Percentiles rank a stretch among this genome's conserved stretches.
Conservation (phyloP, 805 yeast genomes). For the Suhomyces faveliae region DNA sequence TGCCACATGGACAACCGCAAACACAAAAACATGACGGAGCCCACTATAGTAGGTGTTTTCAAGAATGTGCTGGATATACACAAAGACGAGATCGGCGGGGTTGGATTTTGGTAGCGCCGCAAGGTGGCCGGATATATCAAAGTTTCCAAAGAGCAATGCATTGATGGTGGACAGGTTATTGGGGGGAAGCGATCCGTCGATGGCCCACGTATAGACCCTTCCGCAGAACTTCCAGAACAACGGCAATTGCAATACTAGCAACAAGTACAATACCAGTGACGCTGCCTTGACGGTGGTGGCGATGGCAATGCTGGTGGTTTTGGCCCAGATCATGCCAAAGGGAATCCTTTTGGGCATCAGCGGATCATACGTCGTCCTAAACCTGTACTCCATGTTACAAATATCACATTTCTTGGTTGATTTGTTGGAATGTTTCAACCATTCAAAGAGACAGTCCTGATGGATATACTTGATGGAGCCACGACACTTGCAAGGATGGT, state of each 20-base stretch:
- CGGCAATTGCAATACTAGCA: conserved; percentile 53
- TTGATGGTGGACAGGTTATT: conserved; percentile 25
- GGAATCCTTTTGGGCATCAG: conserved; percentile 69
- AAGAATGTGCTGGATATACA: conserved; percentile 24
- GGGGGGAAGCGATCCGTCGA: conserved; percentile 54
- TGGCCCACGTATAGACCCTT: conserved; percentile 52
- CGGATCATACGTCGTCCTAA: conserved; percentile 62
- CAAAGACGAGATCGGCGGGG: conserved; percentile 7
- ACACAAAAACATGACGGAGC: conserved; percentile 36
- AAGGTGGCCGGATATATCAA: conserved; percentile 12
- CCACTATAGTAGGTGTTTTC: conserved; percentile 39
- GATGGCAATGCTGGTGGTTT: conserved; percentile 24
- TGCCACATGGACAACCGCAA: conserved; percentile 43
- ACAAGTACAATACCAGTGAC: conserved; percentile 33
- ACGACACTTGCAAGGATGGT: conserved; percentile 89
- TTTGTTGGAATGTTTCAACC: conserved; percentile 73
- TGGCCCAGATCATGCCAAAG: conserved; percentile 42
- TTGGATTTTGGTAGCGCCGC: conserved; percentile 8
- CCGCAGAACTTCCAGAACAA: conserved; percentile 55
- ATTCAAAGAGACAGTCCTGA: conserved; percentile 84
- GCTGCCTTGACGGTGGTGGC: conserved; percentile 16
- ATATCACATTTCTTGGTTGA: conserved; percentile 74
- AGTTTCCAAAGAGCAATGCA: conserved; percentile 43
- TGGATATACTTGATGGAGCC: conserved; percentile 94
- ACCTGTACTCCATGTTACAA: conserved; percentile 73